Base-by-base conservation (phyloP, 169 alveolate genomes). In the Babesia divergens region DNA sequence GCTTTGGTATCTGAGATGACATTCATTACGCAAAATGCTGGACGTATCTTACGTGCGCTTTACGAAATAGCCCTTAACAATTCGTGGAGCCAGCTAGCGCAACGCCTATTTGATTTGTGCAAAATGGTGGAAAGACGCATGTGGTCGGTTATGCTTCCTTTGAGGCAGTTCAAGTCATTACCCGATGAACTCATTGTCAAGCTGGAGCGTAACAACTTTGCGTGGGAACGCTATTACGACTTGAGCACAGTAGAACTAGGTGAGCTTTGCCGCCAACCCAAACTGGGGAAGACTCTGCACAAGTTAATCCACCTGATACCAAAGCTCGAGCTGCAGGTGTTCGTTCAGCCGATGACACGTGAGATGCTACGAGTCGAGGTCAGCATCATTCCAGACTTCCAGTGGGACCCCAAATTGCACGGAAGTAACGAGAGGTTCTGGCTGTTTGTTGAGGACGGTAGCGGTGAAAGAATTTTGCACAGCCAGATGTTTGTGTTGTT, bases 1-100 rank as follows among this genome's bases (percentile, higher is more conserved):
- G 98, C 99, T 28, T 89, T 98, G 68, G 94, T 93, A 83, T 92
- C 99, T n/a, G 99, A 98, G 86, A 92, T 98, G 97, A 97, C 93
- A 43, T 98, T 94, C 84, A 94, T 98, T 14, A 96, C 97, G 56
- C 98, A 98, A 83, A 95, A 98, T 59, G 99, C 99, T 26, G 98
- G 98, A 38, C 94, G 99, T 67, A 96, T 98, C 51, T 89, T 98
- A 89, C 92, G 99, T 43, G 99, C 99, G 7, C 87, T 98, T 18
- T 97, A 94, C 87, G 99, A 96, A 84, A 94, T 98, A 16, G 88
- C 98, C 40, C 71, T 97, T 55, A 90, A 91, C 44, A 94, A 94
- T 75, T 95, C 97, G 16, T 97, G 99, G 97, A 96, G 99, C 49
- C 82, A 87, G 44, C 88, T 97, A 52, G 96, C 99, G 13, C 87